Percentiles rank a stretch among this genome's conserved stretches.
Evolutionary conservation across 1,139 yeast species (phyloP).

Genomic region (Lodderomyces margitis): DNA sequence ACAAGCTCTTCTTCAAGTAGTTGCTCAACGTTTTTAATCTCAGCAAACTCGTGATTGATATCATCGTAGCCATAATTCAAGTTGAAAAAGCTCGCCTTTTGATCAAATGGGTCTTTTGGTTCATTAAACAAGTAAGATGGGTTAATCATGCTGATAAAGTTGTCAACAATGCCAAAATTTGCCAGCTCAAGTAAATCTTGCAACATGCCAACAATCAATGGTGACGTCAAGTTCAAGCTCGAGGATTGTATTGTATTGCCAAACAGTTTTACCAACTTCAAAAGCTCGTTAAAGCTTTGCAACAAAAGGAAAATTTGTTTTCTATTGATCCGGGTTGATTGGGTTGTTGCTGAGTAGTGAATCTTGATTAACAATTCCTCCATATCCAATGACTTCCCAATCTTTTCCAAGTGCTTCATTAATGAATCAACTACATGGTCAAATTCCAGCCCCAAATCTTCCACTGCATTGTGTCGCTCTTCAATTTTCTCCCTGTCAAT

Average conservation of each 20-base stretch:
- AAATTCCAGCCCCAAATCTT: slow-evolving; percentile 48
- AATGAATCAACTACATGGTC: slow-evolving; percentile 55
- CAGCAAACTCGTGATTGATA: slow-evolving; percentile 37
- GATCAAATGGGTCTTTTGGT: slow-evolving; percentile 39
- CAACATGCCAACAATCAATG: slow-evolving; percentile 25
- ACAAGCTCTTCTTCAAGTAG: slow-evolving; percentile 52
- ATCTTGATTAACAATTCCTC: slow-evolving; percentile 66
- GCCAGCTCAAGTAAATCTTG: slow-evolving; percentile 20
- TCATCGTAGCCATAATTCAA: slow-evolving; percentile 32
- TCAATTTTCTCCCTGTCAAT: slow-evolving; percentile 51
- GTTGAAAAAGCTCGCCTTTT: slow-evolving; percentile 55
- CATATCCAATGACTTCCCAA: slow-evolving; percentile 49
- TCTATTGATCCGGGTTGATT: slow-evolving; percentile 51
- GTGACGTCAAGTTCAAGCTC: slow-evolving; percentile 20
- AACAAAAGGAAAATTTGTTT: slow-evolving; percentile 66
- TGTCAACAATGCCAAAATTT: slow-evolving; percentile 20
- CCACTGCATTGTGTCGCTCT: slow-evolving; percentile 62
- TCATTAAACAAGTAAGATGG: slow-evolving; percentile 56
- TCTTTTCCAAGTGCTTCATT: slow-evolving; percentile 37
- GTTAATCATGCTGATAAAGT: slow-evolving; percentile 54
- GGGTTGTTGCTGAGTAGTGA: slow-evolving; percentile 49
- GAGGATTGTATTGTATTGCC: slow-evolving; percentile 18
- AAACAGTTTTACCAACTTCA: slow-evolving; percentile 26
- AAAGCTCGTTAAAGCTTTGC: slow-evolving; percentile 44
- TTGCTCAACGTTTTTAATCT: slow-evolving; percentile 43